These are phyloP conservation scores for Thuidium tamariscinum DNA, from an alignment of 225 moss, liverwort and hornwort species.

Conservation along the genomic window DNA sequence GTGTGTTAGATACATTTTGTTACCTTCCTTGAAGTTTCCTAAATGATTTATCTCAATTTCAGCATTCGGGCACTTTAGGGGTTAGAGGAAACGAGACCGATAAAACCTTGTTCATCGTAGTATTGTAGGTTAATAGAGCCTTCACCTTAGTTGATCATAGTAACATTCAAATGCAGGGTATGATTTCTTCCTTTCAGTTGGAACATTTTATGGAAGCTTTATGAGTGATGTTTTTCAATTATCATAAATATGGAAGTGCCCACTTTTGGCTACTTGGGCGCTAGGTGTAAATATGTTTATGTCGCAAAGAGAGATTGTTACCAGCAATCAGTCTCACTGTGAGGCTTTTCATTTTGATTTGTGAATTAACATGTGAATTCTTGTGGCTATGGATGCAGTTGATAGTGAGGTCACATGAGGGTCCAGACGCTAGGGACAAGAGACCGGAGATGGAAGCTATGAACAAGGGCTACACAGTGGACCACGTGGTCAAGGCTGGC, in stretches of 20 bases:
- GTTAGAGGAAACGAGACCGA: background rate
- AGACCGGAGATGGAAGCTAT: conserved; percentile 90
- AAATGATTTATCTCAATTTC: background rate
- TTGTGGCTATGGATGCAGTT: conserved; percentile 54
- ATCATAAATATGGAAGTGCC: too few relatives aligned
- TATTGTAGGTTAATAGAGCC: background rate
- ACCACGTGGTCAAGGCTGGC: conserved; percentile 94
- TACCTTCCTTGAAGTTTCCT: background rate
- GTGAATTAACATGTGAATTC: background rate
- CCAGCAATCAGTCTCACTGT: background rate
- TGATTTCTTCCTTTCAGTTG: background rate
- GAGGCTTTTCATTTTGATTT: background rate
- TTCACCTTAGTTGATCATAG: background rate
- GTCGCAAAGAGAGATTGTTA: background rate
- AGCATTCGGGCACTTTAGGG: background rate
- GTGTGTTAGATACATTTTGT: background rate
- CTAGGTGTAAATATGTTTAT: background rate
- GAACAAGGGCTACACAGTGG: conserved; percentile 88
- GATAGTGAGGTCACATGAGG: conserved; percentile 95
- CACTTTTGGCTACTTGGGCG: background rate
- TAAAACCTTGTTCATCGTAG: background rate
- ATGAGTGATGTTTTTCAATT: background rate
- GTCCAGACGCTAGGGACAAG: conserved; percentile 97
- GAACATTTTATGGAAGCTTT: background rate
- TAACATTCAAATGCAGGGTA: background rate